Base-by-base conservation (phyloP, 306 rosid species). In the Pterocarpus macrocarpus region DNA sequence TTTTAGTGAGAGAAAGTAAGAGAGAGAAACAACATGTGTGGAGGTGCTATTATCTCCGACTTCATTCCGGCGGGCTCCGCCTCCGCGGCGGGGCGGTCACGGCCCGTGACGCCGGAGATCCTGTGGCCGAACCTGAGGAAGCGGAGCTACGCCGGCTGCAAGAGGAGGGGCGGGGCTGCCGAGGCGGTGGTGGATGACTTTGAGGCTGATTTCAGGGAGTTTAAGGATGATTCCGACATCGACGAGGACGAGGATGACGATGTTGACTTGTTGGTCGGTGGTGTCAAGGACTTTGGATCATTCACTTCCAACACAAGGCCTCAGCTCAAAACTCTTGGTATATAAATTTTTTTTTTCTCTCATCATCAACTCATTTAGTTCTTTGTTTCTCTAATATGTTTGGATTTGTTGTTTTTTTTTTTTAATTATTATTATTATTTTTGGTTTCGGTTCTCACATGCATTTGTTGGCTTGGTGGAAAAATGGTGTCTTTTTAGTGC, bases 31-130 rank as follows among this genome's bases (percentile, higher is more conserved):
- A 47, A 47, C 61, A 55, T 95, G 99, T 95, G 99, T 77, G 99
- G 99, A 71, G 99, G 99, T 44, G 94, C 99, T 78, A 95, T 95
- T 13, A 95, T 95, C 85, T 91, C 99, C 80, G 99, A 84, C 76
- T 92, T 91, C 89, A 95, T 92, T 45, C 87, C 92, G 56, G 85
- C 93, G 41, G 66, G 69, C 0, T 53, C 53, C 2, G 77, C 68
- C 0, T 74, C 61, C 0, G 70, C 57, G 35, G 61, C 72, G 5
- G 71, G 58, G 16, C 52, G 85, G 49, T 57, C 90, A 11, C 83
- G 86, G 0, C 89, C 86, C 7, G 82, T 92, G 39, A 93, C 94
- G 0, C 86, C 98, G 43, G 90, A 95, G 4, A 77, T 80, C 22
- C 86, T 92, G 14, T 90, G 95, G 98, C 87, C 94, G 0, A 86